phyloP scores from a whole-genome alignment of 1,139 yeast species.

The Hyphopichia pseudoburtonii region DNA sequence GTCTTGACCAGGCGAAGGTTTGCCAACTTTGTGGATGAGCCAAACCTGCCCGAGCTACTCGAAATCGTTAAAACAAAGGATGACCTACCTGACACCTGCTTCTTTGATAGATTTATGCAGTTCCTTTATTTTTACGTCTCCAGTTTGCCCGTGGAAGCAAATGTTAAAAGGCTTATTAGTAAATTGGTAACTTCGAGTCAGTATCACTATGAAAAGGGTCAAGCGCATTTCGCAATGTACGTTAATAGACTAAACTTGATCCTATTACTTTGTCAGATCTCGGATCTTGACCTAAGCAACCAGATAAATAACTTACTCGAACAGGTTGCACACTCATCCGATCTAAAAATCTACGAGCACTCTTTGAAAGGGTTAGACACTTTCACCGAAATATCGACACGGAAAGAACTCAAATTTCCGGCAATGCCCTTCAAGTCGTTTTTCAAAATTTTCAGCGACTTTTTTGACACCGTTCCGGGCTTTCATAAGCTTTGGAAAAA shows the following conservation, averaged over 20 bases:
- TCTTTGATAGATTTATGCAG: conserved; percentile 40
- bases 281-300: conserved; percentile 32
- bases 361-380: conserved; percentile 23
- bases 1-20: conserved; percentile 34
- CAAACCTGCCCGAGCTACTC: conserved; percentile 23
- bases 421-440: conserved; percentile 18
- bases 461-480: conserved; percentile 17
- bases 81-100: conserved; percentile 34
- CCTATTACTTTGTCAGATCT: conserved; percentile 32
- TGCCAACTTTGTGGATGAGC: conserved; percentile 40
- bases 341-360: conserved; percentile 25
- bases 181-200: conserved; percentile 42
- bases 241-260: conserved; percentile 40
- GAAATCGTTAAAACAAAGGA: conserved; percentile 25
- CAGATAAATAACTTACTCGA: conserved; percentile 28
- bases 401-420: conserved; percentile 19
- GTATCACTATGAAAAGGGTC: conserved; percentile 27
- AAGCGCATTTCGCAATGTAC: conserved; percentile 31
- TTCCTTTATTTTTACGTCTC: conserved; percentile 36
- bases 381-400: conserved; percentile 20
- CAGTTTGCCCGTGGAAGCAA: conserved; percentile 23
- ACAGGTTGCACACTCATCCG: conserved; percentile 23
- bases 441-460: conserved; percentile 11
- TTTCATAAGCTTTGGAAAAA: conserved; percentile 17
- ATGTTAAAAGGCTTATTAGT: conserved; percentile 34